Evolutionary conservation across 169 alveolate genomes (phyloP).

Genomic region (Toxoplasma gondii): DNA sequence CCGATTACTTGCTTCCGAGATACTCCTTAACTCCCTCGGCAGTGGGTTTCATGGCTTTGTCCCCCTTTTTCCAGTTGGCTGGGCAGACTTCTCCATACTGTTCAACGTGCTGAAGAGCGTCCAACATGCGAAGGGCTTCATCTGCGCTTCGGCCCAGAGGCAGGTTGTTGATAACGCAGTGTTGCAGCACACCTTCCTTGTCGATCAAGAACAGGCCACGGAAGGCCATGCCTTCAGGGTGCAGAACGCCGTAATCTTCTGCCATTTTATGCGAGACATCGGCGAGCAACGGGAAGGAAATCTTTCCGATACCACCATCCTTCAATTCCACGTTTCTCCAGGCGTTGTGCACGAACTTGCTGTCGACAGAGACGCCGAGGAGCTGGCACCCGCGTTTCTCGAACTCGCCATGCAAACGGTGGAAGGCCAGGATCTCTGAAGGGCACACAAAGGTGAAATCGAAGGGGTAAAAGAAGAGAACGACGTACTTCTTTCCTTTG

Average conservation of each 20-base stretch:
- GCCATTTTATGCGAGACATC: constrained; percentile 93
- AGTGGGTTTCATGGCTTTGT: constrained; percentile 95
- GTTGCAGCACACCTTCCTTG: constrained; percentile 95
- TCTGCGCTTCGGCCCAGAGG: constrained; percentile 99
- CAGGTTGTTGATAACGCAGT: constrained; percentile 93
- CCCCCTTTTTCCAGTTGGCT: constrained; percentile 98
- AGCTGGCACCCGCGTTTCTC: constrained; percentile 79
- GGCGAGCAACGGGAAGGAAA: constrained; percentile 91
- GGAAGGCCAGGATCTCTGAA: constrained; percentile 97
- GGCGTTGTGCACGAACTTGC: constrained; percentile 95
- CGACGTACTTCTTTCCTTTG: constrained; percentile 95
- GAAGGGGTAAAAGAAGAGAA: constrained; percentile 98
- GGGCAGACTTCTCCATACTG: constrained; percentile 99
- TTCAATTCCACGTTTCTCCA: constrained; percentile 95
- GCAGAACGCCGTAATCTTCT: constrained; percentile 92
- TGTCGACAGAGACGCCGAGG: constrained; percentile 97
- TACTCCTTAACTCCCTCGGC: constrained; percentile 89
- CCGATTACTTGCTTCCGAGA: constrained; percentile 60
- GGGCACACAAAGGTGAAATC: constrained; percentile 99
- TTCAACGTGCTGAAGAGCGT: constrained; percentile 96
- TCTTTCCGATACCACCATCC: constrained; percentile 97
- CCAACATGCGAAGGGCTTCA: constrained; percentile 95
- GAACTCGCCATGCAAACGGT: constrained; percentile 92
- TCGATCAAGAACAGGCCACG: constrained; percentile 99
- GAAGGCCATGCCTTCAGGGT: constrained; percentile 93